Evolutionary conservation across 192 early-diverging fungal species (phyloP), one percentile per base, ranked within the genome.

Genomic region (Podila verticillata): DNA sequence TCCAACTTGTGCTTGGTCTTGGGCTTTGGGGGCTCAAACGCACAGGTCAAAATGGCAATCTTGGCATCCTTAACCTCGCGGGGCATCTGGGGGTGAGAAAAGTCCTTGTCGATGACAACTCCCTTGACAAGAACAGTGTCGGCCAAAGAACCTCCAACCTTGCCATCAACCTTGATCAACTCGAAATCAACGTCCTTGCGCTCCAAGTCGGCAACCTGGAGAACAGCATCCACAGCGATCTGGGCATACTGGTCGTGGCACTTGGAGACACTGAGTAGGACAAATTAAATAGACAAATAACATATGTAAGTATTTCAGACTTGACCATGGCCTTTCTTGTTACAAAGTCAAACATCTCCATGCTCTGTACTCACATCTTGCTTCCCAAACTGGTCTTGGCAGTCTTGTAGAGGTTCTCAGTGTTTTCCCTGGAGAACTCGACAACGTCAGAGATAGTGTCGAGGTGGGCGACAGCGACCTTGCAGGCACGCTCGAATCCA

Each of bases 1-100:
- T 99, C 98, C 65, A 99, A 88, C 90, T 98, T 96, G 85, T 99
- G 98, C 93, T 99, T 99, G 77, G 98, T 99, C 88, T 99, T 99
- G 83, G 98, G 98, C 89, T 98, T 98, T 72, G 98, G 98, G 56
- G 98, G 97, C 88, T 99, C 98, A 83, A 99, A 99, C 35, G 98
- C 93, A 85, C 98, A 99, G 39, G 98, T 99, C 49, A 99, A 85
- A 72, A 99, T 99, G 44, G 98, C 98, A 68, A 99, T 94, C 86
- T 94, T 95, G 84, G 96, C 97, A 70, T 99, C 93, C 47, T 88
- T 87, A 65, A 99, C 89, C 82, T 97, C 96, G 73, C 96, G 96
- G 36, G 96, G 95, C 98, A 99, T 99, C 87, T 99, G 98, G 44
- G 97, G 97, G 83, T 99, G 98, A 35, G 97, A 98, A 86, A 99